These are phyloP conservation scores for Wolfiporia cocos DNA, from an alignment of 1,284 basidiomycete genomes.

Conservation along the genomic window DNA sequence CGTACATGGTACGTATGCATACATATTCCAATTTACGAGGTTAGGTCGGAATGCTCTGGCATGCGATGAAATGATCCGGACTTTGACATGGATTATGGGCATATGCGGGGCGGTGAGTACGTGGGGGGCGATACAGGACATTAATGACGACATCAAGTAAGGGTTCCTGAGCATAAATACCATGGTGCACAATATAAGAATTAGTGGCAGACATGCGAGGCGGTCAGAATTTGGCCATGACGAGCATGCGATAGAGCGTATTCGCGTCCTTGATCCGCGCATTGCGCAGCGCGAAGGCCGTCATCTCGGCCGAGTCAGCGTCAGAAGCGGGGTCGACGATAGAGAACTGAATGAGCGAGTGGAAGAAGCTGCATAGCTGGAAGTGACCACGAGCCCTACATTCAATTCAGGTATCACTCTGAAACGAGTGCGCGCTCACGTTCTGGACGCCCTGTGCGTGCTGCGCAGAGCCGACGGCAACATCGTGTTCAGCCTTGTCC, in stretches of 20 bases:
- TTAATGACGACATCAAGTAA: no score
- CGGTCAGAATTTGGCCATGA: slow-evolving; percentile 30
- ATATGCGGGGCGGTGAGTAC: no score
- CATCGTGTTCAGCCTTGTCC: slow-evolving; percentile 57
- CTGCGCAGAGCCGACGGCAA: slow-evolving; percentile 62
- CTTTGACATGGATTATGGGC: no score
- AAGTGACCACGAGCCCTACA: no score
- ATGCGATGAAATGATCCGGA: no score
- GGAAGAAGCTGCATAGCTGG: slow-evolving; percentile 74
- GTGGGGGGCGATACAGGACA: not conserved
- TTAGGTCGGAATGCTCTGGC: no score
- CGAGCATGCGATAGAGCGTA: slow-evolving; percentile 57
- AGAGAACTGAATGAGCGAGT: slow-evolving; percentile 55
- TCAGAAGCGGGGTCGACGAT: slow-evolving; percentile 57
- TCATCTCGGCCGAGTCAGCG: slow-evolving; percentile 66
- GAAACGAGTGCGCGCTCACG: no score
- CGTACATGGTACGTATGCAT: slow-evolving; percentile 16
- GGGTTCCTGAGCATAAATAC: not conserved
- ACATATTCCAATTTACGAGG: slow-evolving; percentile 8
- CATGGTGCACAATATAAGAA: not conserved
- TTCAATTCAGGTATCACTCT: no score
- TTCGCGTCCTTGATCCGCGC: slow-evolving; percentile 72
- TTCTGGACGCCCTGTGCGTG: slow-evolving; percentile 63
- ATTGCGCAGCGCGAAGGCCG: slow-evolving; percentile 63
- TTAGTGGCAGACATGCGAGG: not conserved